These are phyloP conservation scores for Babesia divergens DNA, from an alignment of 169 alveolate species.

Conservation along the genomic window DNA sequence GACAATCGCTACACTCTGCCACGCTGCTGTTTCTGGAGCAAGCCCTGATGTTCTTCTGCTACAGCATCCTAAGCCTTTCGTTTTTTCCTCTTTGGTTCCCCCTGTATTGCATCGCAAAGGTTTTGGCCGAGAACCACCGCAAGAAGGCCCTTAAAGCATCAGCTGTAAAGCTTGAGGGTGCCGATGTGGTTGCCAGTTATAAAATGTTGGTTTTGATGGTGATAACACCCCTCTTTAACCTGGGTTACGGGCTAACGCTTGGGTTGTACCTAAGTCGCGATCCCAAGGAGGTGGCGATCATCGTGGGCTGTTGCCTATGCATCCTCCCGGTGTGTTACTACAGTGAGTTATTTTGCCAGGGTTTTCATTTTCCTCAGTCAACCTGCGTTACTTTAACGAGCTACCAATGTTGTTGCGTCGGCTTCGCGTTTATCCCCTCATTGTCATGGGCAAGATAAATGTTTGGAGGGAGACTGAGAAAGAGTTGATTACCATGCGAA, in stretches of 20 bases:
- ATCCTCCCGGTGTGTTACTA: slow-evolving; percentile 70
- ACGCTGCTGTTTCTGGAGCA: slow-evolving; percentile 75
- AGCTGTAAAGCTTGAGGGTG: slow-evolving; percentile 81
- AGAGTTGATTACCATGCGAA: slow-evolving; percentile 80
- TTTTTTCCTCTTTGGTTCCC: slow-evolving; percentile 87
- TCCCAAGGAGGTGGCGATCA: slow-evolving; percentile 55
- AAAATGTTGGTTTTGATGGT: slow-evolving; percentile 84
- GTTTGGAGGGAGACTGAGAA: slow-evolving; percentile 86
- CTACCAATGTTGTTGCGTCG: slow-evolving; percentile 74
- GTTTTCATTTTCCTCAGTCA: slow-evolving; percentile 6
- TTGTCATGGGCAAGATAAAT: slow-evolving; percentile 76
- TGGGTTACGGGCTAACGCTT: slow-evolving; percentile 78
- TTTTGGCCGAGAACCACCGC: slow-evolving; percentile 85
- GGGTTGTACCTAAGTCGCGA: slow-evolving; percentile 66
- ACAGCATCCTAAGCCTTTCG: slow-evolving; percentile 77
- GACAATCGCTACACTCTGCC: slow-evolving; percentile 87
- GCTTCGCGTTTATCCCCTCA: slow-evolving; percentile 65
- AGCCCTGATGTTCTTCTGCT: slow-evolving; percentile 63
- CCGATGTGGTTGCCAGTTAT: slow-evolving; percentile 87
- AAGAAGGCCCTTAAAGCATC: slow-evolving; percentile 78
- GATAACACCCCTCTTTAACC: slow-evolving; percentile 80
- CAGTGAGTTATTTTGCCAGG: slow-evolving; percentile 4
- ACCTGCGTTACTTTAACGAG: slow-evolving; percentile 72
- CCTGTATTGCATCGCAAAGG: slow-evolving; percentile 75
- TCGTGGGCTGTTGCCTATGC: slow-evolving; percentile 47